Base-by-base conservation (phyloP, 2,329 filamentous ascomycete species). In the Chrysoporthe puriensis region DNA sequence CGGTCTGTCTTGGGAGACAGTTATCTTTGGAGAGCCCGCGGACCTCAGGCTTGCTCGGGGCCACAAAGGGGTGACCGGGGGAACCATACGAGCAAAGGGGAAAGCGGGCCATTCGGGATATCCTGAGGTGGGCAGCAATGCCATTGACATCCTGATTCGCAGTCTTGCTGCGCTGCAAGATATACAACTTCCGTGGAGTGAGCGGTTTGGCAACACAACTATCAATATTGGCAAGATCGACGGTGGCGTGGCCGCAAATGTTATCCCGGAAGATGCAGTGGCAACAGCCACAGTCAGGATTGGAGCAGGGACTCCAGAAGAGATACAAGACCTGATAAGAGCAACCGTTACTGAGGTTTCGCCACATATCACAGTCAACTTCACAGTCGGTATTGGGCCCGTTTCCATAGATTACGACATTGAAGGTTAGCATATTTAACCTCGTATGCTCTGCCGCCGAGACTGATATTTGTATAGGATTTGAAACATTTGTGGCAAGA, bases 1-100 rank as follows among this genome's bases (percentile, higher is more conserved):
- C 0, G 67, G 80, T 1, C 69, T 72, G 1, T 44, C 26, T 43
- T 83, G 87, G 26, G 85, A 90, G 48, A 88, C 92, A 3, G 89
- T 93, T 73, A 91, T 95, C 74, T 98, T 97, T 75, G 95, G 96
- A 48, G 96, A 98, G 77, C 95, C 95, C 0, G 98, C 95, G 0
- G 93, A 97, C 73, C 87, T 90, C 72, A 93, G 91, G 77, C 89
- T 98, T n/a, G 94, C 93, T 0, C 90, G 91, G 64, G 96, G 95
- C 2, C 95, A 98, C 83, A 98, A 98, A 81, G 95, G 96, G 48
- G 91, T 90, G 66, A 77, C 94, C 2, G 85, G 85, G 58, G 90
- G 94, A 73, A 81, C 83, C 2, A 74, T 97, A 67, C 82, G 82
- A 16, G 91, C 91, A 0, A 85, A 85, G 42, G 95, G 95, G 43